Conservation (phyloP, 2,329 filamentous ascomycete genomes). For the Phialophora verrucosa region DNA sequence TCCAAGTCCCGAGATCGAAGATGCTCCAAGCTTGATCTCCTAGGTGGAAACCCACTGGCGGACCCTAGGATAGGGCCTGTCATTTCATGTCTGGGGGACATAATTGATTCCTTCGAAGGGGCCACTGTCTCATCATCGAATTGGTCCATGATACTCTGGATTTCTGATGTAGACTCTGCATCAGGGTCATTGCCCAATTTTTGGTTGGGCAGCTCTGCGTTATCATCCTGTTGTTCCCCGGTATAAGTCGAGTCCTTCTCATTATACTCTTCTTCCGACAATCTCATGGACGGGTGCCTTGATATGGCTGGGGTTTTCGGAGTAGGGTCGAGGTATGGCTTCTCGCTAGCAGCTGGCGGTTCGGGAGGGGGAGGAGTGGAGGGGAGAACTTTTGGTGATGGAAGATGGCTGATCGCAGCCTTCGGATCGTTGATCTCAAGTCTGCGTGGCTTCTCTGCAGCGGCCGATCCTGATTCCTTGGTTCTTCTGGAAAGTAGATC, state of each 20-base stretch:
- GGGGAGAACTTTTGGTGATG: conserved; percentile 33
- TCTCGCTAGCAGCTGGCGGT: conserved; percentile 55
- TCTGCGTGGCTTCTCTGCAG: conserved; percentile 16
- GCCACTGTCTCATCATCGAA: conserved; percentile 78
- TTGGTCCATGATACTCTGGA: conserved; percentile 97
- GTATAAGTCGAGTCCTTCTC: conserved; percentile 36
- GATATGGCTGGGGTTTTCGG: conserved; percentile 53
- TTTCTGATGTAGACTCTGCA: conserved; percentile 77
- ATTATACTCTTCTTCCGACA: conserved; percentile 32
- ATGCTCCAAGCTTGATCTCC: conserved; percentile 85
- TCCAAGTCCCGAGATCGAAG: conserved; percentile 53
- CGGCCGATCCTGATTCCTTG: conserved; percentile 8
- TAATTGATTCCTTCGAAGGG: conserved; percentile 79
- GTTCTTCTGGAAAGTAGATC: conserved; percentile 5
- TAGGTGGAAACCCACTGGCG: conserved; percentile 73
- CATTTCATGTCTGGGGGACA: conserved; percentile 85
- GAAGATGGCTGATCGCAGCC: conserved; percentile 9
- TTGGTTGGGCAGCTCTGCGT: conserved; percentile 57
- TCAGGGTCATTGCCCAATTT: conserved; percentile 52
- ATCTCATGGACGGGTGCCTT: conserved; percentile 44
- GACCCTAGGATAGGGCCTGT: conserved; percentile 77
- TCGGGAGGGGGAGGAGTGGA: conserved; percentile 51
- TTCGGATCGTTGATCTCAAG: conserved; percentile 18
- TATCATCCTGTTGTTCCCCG: conserved; percentile 55
- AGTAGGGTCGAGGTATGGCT: conserved; percentile 58